phyloP scores from a whole-genome alignment of 164 flowering plant species.

The Piper betle region DNA sequence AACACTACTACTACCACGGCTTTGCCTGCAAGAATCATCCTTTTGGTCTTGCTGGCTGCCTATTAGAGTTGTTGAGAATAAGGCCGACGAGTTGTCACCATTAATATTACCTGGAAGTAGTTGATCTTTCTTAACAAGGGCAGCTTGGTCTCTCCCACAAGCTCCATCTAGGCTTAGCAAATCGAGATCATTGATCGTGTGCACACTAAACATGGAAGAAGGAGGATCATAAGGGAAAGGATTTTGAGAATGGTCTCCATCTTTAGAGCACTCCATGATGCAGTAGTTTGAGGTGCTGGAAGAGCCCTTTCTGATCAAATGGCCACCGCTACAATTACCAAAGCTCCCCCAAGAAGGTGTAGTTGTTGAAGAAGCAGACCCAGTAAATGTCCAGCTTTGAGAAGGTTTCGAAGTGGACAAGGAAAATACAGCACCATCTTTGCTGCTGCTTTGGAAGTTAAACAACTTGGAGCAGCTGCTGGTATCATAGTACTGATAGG shows the following conservation, averaged over 20 bases:
- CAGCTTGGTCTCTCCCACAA: constrained; percentile 2
- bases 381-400: constrained; percentile 15
- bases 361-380: constrained; percentile 8
- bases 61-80: constrained; percentile 8
- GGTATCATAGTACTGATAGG: constrained; percentile 6
- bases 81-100: constrained; percentile 11
- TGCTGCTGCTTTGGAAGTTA: constrained; percentile 19
- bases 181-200: constrained; percentile 11
- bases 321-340: constrained; percentile 11
- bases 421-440: constrained; percentile 14
- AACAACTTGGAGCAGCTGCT: constrained; percentile 15
- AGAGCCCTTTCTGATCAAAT: constrained; percentile 4
- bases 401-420: constrained; percentile 13
- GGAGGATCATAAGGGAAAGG: background rate
- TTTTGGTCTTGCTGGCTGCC: constrained; percentile 15
- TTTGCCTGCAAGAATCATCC: constrained; percentile 22
- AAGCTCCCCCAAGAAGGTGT: constrained; percentile 10
- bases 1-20: constrained; percentile 11
- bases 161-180: constrained; percentile 9
- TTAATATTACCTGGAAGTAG: constrained; percentile 1
- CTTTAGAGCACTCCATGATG: constrained; percentile 13
- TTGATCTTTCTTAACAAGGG: constrained; percentile 10
- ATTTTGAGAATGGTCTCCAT: constrained; percentile 9
- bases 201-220: constrained; percentile 16
- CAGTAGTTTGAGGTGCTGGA: constrained; percentile 8